Percentiles rank a stretch among this genome's conserved stretches.
Evolutionary conservation across 2,329 filamentous ascomycete genomes (phyloP).

Genomic region (Catunica adiposa): DNA sequence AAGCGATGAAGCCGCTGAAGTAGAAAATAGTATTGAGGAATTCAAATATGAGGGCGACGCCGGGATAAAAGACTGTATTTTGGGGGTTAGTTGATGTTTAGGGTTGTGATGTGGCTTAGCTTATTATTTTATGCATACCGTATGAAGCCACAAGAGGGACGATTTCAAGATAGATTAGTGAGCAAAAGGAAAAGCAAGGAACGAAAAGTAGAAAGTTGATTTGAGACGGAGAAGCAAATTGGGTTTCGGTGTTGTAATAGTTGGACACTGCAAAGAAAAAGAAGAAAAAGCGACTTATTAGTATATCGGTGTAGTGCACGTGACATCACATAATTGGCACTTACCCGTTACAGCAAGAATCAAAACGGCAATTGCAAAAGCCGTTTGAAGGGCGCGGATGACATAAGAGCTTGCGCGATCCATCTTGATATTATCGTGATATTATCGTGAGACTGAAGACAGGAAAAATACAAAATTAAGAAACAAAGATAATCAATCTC

Average conservation of each 20-base stretch:
- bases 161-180: constrained; percentile 36
- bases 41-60: constrained; percentile 33
- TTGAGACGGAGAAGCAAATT: constrained; percentile 35
- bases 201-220: constrained; percentile 42
- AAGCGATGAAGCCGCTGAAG: constrained; percentile 42
- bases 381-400: constrained; percentile 29
- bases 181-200: constrained; percentile 37
- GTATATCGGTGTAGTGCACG: background rate
- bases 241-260: constrained; percentile 42
- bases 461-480: background rate
- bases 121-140: constrained; percentile 22
- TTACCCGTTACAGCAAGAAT: constrained; percentile 35
- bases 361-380: constrained; percentile 31
- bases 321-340: constrained; percentile 11
- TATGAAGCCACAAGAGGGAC: constrained; percentile 29
- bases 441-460: background rate
- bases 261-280: constrained; percentile 33
- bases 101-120: background rate
- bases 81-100: background rate
- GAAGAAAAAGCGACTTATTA: background rate
- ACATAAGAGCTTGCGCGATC: background rate
- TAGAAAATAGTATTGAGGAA: constrained; percentile 37
- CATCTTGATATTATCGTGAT: background rate
- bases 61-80: constrained; percentile 30
- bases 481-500: background rate